Evolutionary conservation across 164 flowering plant genomes (phyloP), one percentile per base, ranked within the genome.

Genomic region (Houttuynia cordata): DNA sequence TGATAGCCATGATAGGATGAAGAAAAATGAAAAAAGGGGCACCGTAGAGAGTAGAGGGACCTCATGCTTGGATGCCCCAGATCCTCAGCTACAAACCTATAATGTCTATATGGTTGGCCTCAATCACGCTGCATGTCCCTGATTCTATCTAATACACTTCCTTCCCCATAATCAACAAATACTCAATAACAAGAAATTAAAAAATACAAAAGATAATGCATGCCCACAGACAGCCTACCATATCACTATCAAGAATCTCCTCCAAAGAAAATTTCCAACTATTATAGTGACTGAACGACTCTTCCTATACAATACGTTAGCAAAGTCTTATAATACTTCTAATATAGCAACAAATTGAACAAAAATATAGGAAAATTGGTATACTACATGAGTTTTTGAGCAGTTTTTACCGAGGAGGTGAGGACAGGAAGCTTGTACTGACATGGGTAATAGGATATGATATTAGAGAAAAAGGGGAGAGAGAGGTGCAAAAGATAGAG

Each of bases 401-500:
- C 2, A 25, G 22, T 37, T 57, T 40, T 58, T 58, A 58, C 61
- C 13, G 50, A 21, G 41, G 51, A 39, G 51, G 56, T 12, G 20
- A 18, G 7, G 22, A 23, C 12, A 50, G 42, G 41, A 19, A 18
- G 34, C 60, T 66, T 66, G 68, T 66, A 63, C 20, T 52, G 63
- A 60, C 58, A 24, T 60, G 67, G 24, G 59, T 0, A 53, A 54
- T 59, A 60, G 60, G 63, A 66, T 66, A 60, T 59, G 68, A 53
- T 24, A 53, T 59, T 53, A 52, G 68, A 30, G 51, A 42, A 15
- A n/a, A n/a, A n/a, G n/a, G n/a, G n/a, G n/a, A n/a, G n/a, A n/a
- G n/a, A 21, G 52, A 24, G 49, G 1, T 45, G 15, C 49, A 45
- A 60, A 68, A 68, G 75, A n/a, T n/a, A n/a, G n/a, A n/a, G 21